phyloP scores from a whole-genome alignment of 495 filamentous ascomycete genomes.

The Lophium mytilinum region DNA sequence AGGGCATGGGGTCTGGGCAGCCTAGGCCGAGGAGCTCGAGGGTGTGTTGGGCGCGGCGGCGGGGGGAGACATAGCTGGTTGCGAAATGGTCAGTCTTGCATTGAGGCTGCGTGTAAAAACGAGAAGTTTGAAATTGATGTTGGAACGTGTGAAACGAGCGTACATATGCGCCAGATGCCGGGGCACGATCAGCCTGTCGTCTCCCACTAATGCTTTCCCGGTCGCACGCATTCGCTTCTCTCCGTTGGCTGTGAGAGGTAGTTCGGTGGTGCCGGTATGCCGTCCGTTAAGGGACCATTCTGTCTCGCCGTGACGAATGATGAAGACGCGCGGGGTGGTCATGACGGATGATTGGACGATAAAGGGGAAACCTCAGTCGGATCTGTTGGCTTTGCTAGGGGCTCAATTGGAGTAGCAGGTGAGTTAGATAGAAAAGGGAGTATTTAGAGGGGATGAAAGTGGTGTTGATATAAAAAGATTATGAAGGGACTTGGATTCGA shows the following conservation, averaged over 20 bases:
- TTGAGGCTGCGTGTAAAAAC: not conserved
- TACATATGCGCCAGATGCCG: slow-evolving; percentile 68
- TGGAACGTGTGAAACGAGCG: not conserved
- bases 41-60: slow-evolving; percentile 75
- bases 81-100: not conserved
- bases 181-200: slow-evolving; percentile 80
- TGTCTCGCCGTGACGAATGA: slow-evolving; percentile 90
- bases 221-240: slow-evolving; percentile 78
- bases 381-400: too few species aligned
- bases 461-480: too few species aligned
- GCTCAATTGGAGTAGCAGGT: too few species aligned
- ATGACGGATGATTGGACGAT: too few species aligned
- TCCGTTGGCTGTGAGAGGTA: slow-evolving; percentile 77
- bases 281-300: slow-evolving; percentile 93
- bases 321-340: slow-evolving; percentile 73
- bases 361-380: too few species aligned
- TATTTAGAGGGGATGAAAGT: too few species aligned
- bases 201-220: slow-evolving; percentile 71
- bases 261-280: slow-evolving; percentile 81
- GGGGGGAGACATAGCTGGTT: slow-evolving; percentile 74
- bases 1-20: slow-evolving; percentile 47
- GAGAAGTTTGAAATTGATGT: not conserved
- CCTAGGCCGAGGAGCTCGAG: slow-evolving; percentile 69
- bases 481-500: too few species aligned
- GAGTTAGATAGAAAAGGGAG: too few species aligned